Percentiles rank a stretch among this genome's conserved stretches.
phyloP scores from a whole-genome alignment of 2,329 filamentous ascomycete genomes.

The Beauveria sp. region DNA sequence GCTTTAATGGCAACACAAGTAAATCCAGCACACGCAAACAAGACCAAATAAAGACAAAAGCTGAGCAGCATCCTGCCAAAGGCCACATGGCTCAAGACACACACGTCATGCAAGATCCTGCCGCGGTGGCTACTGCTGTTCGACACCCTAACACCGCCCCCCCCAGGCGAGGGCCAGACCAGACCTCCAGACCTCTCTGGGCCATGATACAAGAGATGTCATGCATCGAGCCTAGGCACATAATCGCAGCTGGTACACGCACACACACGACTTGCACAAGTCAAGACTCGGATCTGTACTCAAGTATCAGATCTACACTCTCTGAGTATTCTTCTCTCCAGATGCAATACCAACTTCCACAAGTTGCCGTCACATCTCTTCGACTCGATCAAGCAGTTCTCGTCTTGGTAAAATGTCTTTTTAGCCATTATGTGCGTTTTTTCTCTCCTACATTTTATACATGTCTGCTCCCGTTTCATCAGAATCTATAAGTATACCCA shows the following conservation, averaged over 20 bases:
- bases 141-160: background rate
- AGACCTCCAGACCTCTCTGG: background rate
- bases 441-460: conserved; percentile 1
- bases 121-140: background rate
- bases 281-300: background rate
- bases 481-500: conserved; percentile 4
- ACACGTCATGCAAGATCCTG: background rate
- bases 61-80: background rate
- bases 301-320: background rate
- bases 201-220: background rate
- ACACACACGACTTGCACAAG: background rate
- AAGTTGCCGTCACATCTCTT: too few relatives aligned
- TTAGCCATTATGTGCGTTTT: background rate
- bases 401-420: background rate
- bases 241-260: background rate
- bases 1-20: too few relatives aligned
- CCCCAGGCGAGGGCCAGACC: background rate
- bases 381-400: background rate
- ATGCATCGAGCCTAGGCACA: background rate
- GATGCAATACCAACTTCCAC: background rate
- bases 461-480: conserved; percentile 2
- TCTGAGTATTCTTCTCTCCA: too few relatives aligned
- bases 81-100: background rate
- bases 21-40: too few relatives aligned
- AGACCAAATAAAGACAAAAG: background rate